These are phyloP conservation scores for Aspergillus sp. DNA, from an alignment of 2,329 filamentous ascomycete genomes.

Conservation along the genomic window DNA sequence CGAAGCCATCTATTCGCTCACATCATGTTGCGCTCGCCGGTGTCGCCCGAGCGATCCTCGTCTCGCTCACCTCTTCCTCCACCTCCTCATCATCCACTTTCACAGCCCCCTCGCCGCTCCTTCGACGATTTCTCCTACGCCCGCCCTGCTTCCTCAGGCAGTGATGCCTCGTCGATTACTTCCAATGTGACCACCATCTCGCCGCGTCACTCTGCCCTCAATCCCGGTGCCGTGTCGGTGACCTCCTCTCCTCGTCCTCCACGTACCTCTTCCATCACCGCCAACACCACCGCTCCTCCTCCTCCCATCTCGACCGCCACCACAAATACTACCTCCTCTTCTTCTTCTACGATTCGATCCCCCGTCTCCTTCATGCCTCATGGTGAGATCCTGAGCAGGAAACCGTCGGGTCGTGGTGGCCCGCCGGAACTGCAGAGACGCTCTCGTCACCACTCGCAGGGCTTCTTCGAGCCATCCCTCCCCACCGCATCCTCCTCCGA, in stretches of 20 bases:
- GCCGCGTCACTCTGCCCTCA: slow-evolving; percentile 41
- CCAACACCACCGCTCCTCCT: slow-evolving; percentile 33
- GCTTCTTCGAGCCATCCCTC: slow-evolving; percentile 67
- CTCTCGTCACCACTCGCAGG: slow-evolving; percentile 61
- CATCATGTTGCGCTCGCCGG: slow-evolving; percentile 25
- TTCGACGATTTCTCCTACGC: slow-evolving; percentile 35
- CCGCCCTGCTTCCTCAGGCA: slow-evolving; percentile 48
- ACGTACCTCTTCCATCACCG: slow-evolving; percentile 29
- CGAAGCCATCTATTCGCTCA: no score
- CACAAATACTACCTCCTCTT: slow-evolving; percentile 25
- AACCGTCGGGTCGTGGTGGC: slow-evolving; percentile 41
- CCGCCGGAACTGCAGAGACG: slow-evolving; percentile 45
- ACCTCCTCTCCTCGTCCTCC: slow-evolving; percentile 29
- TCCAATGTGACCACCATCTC: slow-evolving; percentile 49
- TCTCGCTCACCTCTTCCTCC: slow-evolving; percentile 21
- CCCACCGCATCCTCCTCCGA: slow-evolving; percentile 55
- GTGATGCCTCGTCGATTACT: slow-evolving; percentile 48
- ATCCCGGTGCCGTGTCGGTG: slow-evolving; percentile 1
- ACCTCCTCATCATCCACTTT: slow-evolving; percentile 21
- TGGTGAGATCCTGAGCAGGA: slow-evolving; percentile 39
- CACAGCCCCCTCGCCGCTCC: slow-evolving; percentile 24
- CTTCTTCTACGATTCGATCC: slow-evolving; percentile 33
- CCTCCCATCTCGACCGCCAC: slow-evolving; percentile 26
- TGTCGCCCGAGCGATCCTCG: slow-evolving; percentile 26
- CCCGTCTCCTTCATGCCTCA: slow-evolving; percentile 42